These are phyloP conservation scores for Aureobasidium sp. DNA, from an alignment of 2,329 filamentous ascomycete genomes.

Conservation along the genomic window DNA sequence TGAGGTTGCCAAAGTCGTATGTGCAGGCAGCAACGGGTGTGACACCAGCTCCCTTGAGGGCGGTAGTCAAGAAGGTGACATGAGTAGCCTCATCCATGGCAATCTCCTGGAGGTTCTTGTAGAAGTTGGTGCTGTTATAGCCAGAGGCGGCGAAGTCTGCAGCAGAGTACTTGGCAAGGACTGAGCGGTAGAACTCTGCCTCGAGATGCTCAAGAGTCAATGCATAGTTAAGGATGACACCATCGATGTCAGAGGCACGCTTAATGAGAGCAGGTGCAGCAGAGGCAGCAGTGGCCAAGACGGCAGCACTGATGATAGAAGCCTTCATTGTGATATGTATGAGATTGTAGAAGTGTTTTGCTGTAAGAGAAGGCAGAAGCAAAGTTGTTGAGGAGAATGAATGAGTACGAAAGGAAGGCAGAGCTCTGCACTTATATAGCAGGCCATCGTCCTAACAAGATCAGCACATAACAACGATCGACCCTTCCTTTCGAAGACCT, in stretches of 20 bases:
- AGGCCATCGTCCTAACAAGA: background rate
- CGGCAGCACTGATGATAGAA: constrained; percentile 22
- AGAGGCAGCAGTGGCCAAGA: constrained; percentile 21
- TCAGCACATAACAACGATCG: background rate
- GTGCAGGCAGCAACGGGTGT: constrained; percentile 61
- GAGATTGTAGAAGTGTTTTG: background rate
- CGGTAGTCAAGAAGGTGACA: constrained; percentile 60
- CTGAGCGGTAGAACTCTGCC: constrained; percentile 68
- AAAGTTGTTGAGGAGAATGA: too few species aligned
- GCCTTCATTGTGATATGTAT: constrained; percentile 25
- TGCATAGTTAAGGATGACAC: constrained; percentile 46
- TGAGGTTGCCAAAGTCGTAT: constrained; percentile 61
- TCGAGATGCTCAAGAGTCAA: constrained; percentile 57
- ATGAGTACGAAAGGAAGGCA: background rate
- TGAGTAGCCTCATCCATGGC: constrained; percentile 64
- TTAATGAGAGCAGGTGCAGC: constrained; percentile 23
- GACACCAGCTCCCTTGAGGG: constrained; percentile 50
- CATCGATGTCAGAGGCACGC: constrained; percentile 22
- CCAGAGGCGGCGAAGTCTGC: constrained; percentile 60
- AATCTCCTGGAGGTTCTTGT: constrained; percentile 64
- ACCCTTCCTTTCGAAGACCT: background rate
- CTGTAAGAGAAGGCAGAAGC: background rate
- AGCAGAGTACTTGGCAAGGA: constrained; percentile 62
- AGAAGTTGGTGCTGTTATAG: constrained; percentile 55
- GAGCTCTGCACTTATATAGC: constrained; percentile 11